Evolutionary conservation across 2,329 filamentous ascomycete genomes (phyloP), one percentile per base, ranked within the genome.

Genomic region (Cladosporium sp.): DNA sequence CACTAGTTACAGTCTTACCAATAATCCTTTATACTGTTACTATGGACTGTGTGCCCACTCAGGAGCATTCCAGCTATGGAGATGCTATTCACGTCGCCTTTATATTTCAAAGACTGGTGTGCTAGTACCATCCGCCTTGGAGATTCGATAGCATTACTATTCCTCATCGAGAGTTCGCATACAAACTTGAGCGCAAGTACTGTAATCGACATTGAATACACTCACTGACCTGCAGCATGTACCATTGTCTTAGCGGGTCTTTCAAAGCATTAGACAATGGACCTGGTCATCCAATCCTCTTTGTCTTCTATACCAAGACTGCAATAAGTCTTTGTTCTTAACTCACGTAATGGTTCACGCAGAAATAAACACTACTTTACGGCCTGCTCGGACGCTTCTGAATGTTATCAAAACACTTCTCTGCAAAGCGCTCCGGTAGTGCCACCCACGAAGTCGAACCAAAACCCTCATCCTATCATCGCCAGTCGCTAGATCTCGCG

Each of bases 351-450:
- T 33, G 58, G n/a, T 18, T 29, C 11, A 46, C n/a, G 52, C 28
- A 21, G 28, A n/a, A 33, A 16, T 33, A 55, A 31, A 31, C 18
- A 21, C 52, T 55, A 55, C 26, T 55, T 55, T 21, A 55, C 7
- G 14, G 28, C 12, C 52, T 33, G 52, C 29, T 18, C 3, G 5
- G n/a, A 46, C 8, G 10, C 18, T 21, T 18, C 52, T 23, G 16
- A 29, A 4, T 21, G 8, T 1, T 16, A 33, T n/a, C 8, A 18
- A 33, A 23, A 12, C 5, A 31, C 31, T n/a, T 11, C 52, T n/a
- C 52, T 12, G 31, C 52, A 55, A 31, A 33, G 29, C 59, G 10
- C 59, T 62, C 59, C 14, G 46, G 46, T 18, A 62, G 59, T 62
- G 46, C 46, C 29, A 50, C 26, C 33, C 8, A 33, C 31, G 33